Base-by-base conservation (phyloP, 306 rosid species). In the Boehmeria nivea region DNA sequence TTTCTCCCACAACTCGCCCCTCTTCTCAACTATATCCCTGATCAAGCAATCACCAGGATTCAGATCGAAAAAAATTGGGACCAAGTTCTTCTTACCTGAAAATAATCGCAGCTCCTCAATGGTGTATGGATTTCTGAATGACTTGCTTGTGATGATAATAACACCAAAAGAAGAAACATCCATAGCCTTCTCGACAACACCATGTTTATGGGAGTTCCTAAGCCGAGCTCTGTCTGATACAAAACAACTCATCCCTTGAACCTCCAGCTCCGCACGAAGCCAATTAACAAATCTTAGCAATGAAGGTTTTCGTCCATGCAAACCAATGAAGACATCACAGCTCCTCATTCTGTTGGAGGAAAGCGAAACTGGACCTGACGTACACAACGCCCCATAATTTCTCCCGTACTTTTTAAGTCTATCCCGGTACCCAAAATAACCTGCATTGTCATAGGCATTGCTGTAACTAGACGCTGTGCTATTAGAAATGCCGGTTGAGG, bases 1-100 rank as follows among this genome's bases (percentile, higher is more conserved):
- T 52, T 78, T 82, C 54, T 80, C 96, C 96, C 91, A 88, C 63
- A 83, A 42, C 69, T 88, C 96, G 62, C 96, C 96, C 71, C 94
- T 82, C 84, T 68, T 84, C 77, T 88, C 96, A 50, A 85, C 76
- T 45, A 88, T 82, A 66, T 88, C 96, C 77, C 96, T 77, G 22
- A 80, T 85, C 69, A 88, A 83, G 68, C 94, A 85, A 76, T 85
- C 88, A 5, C 72, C 79, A 12, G 91, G 81, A 64, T 78, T 72
- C 84, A 85, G 78, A 73, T 84, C 94, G 78, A 78, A 82, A 77
- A 71, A 88, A 67, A 88, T 72, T 8, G 96, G 96, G 22, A 88
- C 83, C 79, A 88, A 70, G 68, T 82, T 88, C 84, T 88, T 85
- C 73, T 85, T 82, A 27, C 82, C 72, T n/a, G 81, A 60, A 47